Base-by-base conservation (phyloP, 169 alveolate genomes). In the Besnoitia besnoiti region DNA sequence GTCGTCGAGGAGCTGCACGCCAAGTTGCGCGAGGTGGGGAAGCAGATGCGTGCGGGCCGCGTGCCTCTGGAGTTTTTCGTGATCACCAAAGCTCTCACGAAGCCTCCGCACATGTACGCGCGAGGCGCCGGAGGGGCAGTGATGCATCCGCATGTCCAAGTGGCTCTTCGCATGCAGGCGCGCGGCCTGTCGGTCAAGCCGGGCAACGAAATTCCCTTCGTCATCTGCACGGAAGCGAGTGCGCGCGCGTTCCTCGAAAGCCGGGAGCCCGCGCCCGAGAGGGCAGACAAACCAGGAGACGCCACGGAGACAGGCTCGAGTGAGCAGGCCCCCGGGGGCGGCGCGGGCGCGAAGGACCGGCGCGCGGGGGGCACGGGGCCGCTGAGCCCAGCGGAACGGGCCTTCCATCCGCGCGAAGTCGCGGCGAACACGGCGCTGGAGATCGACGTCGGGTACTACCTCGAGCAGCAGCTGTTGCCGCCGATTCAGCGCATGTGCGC, bases 81-180 rank as follows among this genome's bases (percentile, higher is more conserved):
- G 87, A 98, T 99, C 85, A 97, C 99, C 49, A 97, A 99, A 97
- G 98, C 98, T 87, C 93, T 99, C 85, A 98, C 99, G 8, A 98
- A 98, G 96, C 96, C 97, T 84, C 98, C 98, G 24, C 96, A 97
- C 85, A 98, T 98, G 88, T 99, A 98, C 91, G 94, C 97, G 40
- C 99, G 98, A 87, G 97, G 97, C 59, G 95, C 96, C 77, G 96
- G 96, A 79, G 99, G 99, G 30, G 99, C 98, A 93, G 99, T 98
- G 24, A 95, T 96, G 67, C 92, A 88, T 42, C 50, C 99, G 98
- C 44, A 99, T 99, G 61, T 97, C 95, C 89, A 95, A 99, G 89
- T 75, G 97, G 91, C 96, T 94, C 95, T 82, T 62, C 93, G 93
- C 85, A 79, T 92, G 93, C 91, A 73, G 61, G 85, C 85, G 7